phyloP scores from a whole-genome alignment of 345 rosid species.

The Dovyalis caffra region DNA sequence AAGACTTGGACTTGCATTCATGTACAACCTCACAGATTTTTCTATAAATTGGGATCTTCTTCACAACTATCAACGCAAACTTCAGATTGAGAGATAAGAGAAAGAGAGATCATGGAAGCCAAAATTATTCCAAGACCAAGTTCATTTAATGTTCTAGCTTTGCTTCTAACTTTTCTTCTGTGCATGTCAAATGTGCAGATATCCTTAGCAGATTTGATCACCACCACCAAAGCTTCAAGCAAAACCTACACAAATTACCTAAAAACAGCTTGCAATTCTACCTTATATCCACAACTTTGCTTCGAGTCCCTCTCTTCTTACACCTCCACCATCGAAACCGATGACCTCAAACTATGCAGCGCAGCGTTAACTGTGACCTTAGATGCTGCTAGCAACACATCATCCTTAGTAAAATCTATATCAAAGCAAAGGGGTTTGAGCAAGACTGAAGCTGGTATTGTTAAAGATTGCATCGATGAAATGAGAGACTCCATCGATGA shows the following conservation, averaged over 20 bases:
- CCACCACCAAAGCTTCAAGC: constrained; percentile 13
- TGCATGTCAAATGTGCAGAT: background rate
- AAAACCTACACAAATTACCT: constrained; percentile 45
- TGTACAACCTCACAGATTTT: background rate
- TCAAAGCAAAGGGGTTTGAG: constrained; percentile 29
- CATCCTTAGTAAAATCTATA: constrained; percentile 26
- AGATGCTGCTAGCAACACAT: constrained; percentile 32
- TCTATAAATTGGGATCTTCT: constrained; percentile 1
- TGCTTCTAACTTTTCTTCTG: constrained; percentile 23
- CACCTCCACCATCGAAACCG: constrained; percentile 44
- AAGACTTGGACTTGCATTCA: background rate
- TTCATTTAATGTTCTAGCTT: background rate
- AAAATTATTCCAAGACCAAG: background rate
- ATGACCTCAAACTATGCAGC: constrained; percentile 53
- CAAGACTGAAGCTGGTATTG: constrained; percentile 35
- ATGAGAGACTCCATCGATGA: constrained; percentile 43
- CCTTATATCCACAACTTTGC: constrained; percentile 57
- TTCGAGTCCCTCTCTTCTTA: constrained; percentile 50
- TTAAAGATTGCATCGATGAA: constrained; percentile 54
- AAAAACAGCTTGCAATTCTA: constrained; percentile 49
- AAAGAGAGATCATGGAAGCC: constrained; percentile 1
- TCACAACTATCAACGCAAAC: background rate
- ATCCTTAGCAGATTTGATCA: constrained; percentile 26
- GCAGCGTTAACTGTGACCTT: constrained; percentile 47
- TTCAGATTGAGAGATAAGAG: background rate